phyloP scores from a whole-genome alignment of 352 stramenopile species.

The Pythium brachiatum region DNA sequence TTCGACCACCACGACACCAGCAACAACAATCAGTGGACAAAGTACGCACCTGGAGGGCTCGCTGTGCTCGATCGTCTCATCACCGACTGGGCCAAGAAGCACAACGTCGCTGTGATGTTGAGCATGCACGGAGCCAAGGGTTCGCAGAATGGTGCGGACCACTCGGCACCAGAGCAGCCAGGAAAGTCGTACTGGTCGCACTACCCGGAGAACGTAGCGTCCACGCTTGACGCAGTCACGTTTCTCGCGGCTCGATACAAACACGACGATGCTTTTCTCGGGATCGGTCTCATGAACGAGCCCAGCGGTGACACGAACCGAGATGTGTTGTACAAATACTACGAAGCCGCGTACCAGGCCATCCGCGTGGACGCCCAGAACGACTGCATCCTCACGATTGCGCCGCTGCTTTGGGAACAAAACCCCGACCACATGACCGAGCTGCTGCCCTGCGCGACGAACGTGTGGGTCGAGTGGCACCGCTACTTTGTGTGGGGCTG shows the following conservation, averaged over 20 bases:
- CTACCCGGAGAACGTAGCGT: conserved; percentile 22
- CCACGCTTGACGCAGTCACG: conserved; percentile 25
- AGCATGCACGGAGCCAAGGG: conserved; percentile 58
- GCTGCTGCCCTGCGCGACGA: conserved; percentile 5
- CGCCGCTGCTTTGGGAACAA: conserved; percentile 24
- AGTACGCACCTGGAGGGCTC: conserved; percentile 34
- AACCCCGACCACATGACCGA: conserved; percentile 5
- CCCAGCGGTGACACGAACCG: conserved; percentile 17
- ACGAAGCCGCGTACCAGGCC: conserved; percentile 26
- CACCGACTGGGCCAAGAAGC: conserved; percentile 30
- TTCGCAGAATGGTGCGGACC: conserved; percentile 65
- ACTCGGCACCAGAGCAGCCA: conserved; percentile 39
- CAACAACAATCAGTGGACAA: conserved; percentile 32
- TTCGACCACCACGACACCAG: conserved; percentile 43
- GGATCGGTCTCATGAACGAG: conserved; percentile 36
- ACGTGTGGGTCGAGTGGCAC: conserved; percentile 35
- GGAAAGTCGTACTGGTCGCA: conserved; percentile 15
- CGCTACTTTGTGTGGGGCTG: conserved; percentile 29
- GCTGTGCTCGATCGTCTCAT: conserved; percentile 42
- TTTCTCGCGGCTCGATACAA: conserved; percentile 33
- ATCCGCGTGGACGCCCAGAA: conserved; percentile 15
- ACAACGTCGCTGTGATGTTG: conserved; percentile 41
- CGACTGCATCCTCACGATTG: conserved; percentile 29
- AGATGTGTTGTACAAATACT: conserved; percentile 30
- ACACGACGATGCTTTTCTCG: conserved; percentile 30